Percentiles rank a stretch among this genome's conserved stretches.
phyloP scores from a whole-genome alignment of 352 stramenopile species.

The Phytopythium delawarense region DNA sequence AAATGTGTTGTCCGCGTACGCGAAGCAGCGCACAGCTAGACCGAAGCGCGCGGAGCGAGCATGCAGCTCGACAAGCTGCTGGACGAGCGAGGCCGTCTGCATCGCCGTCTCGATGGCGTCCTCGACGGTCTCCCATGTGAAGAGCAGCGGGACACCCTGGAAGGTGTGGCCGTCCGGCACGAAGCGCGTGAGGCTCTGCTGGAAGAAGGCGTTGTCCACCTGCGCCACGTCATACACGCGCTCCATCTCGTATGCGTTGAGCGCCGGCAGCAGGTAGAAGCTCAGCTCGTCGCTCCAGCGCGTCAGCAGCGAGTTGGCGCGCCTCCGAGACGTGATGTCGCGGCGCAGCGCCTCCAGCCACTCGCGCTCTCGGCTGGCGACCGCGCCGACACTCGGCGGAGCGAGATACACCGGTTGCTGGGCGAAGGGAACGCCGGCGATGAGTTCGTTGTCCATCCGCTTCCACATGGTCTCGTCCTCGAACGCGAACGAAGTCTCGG shows the following conservation, averaged over 20 bases:
- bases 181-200: conserved; percentile 72
- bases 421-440: conserved; percentile 36
- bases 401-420: conserved; percentile 24
- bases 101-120: conserved; percentile 42
- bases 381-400: conserved; percentile 23
- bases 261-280: conserved; percentile 79
- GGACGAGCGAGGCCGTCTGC: conserved; percentile 35
- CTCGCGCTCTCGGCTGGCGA: conserved; percentile 36
- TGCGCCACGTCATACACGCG: conserved; percentile 56
- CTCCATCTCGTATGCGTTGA: conserved; percentile 87
- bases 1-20: conserved; percentile 64
- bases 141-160: conserved; percentile 76
- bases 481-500: conserved; percentile 46
- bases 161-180: conserved; percentile 83
- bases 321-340: conserved; percentile 36
- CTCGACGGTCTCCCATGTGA: conserved; percentile 26
- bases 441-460: conserved; percentile 39
- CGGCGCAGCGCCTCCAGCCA: conserved; percentile 39
- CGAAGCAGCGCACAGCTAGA: conserved; percentile 68
- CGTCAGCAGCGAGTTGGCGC: conserved; percentile 48
- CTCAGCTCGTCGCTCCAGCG: conserved; percentile 72
- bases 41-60: conserved; percentile 60
- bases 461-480: conserved; percentile 67
- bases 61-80: conserved; percentile 59
- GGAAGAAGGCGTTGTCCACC: conserved; percentile 80